Conservation (phyloP, 140 eudicot genomes). For the Flaveria floridana region DNA sequence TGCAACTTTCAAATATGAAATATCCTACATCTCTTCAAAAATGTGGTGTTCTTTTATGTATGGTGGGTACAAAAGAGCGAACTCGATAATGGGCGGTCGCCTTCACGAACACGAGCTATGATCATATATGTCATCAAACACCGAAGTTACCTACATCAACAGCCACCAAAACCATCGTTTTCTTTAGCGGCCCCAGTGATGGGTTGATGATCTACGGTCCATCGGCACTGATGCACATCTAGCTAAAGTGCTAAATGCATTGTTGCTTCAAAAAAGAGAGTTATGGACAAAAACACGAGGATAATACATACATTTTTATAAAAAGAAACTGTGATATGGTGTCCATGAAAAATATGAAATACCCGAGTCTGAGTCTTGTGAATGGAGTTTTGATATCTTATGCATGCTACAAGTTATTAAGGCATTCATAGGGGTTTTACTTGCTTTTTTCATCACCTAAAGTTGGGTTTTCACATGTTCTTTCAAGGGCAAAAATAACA, state of each 20-base stretch:
- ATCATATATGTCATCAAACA: conserved; percentile 24
- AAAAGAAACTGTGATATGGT: background rate
- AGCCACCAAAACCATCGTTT: conserved; percentile 12
- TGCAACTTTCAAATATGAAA: conserved; percentile 36
- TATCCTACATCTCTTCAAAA: conserved; percentile 25
- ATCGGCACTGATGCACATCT: conserved; percentile 5
- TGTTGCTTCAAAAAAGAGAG: conserved; percentile 6
- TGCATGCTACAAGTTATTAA: background rate
- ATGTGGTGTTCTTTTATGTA: conserved; percentile 18
- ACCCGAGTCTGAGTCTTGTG: background rate
- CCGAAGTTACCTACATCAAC: conserved; percentile 1
- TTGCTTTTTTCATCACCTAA: background rate
- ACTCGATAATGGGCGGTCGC: conserved; percentile 31
- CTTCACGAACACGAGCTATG: conserved; percentile 17
- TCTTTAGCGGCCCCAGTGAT: conserved; percentile 24
- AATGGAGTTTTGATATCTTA: background rate
- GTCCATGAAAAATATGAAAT: background rate
- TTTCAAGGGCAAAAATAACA: too few species aligned
- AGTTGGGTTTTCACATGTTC: too few species aligned
- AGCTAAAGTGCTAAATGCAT: conserved; percentile 22
- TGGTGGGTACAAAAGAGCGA: conserved; percentile 27
- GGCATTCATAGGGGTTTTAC: background rate
- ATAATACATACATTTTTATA: background rate
- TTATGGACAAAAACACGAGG: background rate
- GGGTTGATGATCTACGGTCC: conserved; percentile 23